Evolutionary conservation across 2,329 filamentous ascomycete genomes (phyloP), one percentile per base, ranked within the genome.

Genomic region (Aspergillus neoniger): DNA sequence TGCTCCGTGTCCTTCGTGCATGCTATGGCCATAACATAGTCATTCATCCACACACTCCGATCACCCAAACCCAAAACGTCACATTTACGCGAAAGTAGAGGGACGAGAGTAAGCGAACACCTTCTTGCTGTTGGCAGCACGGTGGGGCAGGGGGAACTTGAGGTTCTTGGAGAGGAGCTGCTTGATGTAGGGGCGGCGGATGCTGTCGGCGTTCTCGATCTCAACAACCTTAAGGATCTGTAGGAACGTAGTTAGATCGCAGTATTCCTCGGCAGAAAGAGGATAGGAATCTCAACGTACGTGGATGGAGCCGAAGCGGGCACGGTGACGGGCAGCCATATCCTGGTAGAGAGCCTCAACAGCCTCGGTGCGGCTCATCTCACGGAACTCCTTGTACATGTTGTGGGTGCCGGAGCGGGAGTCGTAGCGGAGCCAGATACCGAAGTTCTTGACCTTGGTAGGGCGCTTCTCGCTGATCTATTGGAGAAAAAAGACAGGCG

Each of bases 341-440:
- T 99, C 95, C 84, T 95, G 91, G 90, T 99, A 99, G 80, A 99
- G 88, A 73, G 94, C 84, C 84, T 98, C 91, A 77, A 98, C 94
- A 71, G 95, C 95, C 73, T 95, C 94, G 77, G 90, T 91, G 83
- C 95, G 88, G 80, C 91, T 94, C 88, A 98, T 91, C 88, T 98
- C 95, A 81, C 95, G 91, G 91, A 97, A 98, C 90, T 99, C 95
- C 90, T 98, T 98, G 92, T 99, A 99, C 95, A 99, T 99, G 91
- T 99, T 99, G 92, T 99, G 95, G 77, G 95, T 99, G 76, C 95
- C 95, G 76, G 95, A 98, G 83, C 95, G 94, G 67, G 96, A 99
- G 86, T 99, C 94, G 86, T 99, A 99, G 81, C 96, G 93, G 85
- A 99, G 90, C 96, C 96, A 99, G 88, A 99, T 89, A 82, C 95